A percentile compares a stretch with the other conserved stretches of the same genome.
phyloP scores from a whole-genome alignment of 2,329 filamentous ascomycete genomes.

The Sarocladium brachiariae region DNA sequence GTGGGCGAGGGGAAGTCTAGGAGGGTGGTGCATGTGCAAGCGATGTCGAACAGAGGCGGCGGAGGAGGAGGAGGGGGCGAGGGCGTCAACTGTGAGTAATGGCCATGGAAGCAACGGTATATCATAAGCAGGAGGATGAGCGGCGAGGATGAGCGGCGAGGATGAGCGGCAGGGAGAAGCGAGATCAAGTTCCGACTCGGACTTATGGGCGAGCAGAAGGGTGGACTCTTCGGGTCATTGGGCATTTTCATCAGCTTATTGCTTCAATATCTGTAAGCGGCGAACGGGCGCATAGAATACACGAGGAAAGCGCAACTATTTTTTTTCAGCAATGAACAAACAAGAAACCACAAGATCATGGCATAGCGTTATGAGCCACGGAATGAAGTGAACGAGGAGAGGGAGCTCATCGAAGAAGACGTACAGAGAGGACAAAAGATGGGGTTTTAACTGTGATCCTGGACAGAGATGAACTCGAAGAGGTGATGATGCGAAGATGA shows the following conservation, averaged over 20 bases:
- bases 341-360: neutral
- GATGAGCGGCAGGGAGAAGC: no score
- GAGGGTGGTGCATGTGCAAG: conserved; percentile 80
- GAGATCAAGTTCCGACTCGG: no score
- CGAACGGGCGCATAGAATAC: conserved; percentile 8
- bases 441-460: no score
- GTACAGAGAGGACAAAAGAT: no score
- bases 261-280: conserved; percentile 7
- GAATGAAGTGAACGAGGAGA: no score
- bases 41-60: conserved; percentile 69
- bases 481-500: no score
- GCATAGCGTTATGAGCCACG: no score
- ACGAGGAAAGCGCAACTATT: conserved; percentile 8
- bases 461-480: no score
- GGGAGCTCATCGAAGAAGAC: no score
- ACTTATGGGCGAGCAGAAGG: neutral
- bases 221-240: neutral
- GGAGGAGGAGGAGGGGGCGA: neutral
- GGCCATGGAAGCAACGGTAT: neutral
- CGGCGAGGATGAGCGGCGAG: no score
- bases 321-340: conserved; percentile 1
- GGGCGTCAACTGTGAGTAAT: neutral
- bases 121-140: neutral
- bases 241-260: neutral
- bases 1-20: conserved; percentile 82